A percentile compares a stretch with the other conserved stretches of the same genome.
Evolutionary conservation across 2,329 filamentous ascomycete genomes (phyloP).

Genomic region (Huntiella abstrusa): DNA sequence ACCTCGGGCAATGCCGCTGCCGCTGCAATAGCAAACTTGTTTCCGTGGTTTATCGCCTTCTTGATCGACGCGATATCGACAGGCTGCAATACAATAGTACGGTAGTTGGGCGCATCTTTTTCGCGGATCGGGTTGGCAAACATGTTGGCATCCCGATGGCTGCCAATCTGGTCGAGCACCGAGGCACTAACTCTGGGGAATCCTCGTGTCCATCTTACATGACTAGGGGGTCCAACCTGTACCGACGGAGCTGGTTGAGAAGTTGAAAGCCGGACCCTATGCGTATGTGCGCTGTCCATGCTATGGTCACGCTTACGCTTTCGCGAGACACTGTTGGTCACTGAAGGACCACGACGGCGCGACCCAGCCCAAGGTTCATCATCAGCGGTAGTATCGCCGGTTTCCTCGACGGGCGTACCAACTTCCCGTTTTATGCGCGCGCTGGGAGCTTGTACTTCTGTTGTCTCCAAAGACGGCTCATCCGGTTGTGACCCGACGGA

Average conservation of each 20-base stretch:
- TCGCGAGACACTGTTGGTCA: slow-evolving; percentile 21
- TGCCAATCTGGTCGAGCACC: slow-evolving; percentile 57
- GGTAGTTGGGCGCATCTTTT: slow-evolving; percentile 57
- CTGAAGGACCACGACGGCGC: slow-evolving; percentile 20
- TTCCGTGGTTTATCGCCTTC: slow-evolving; percentile 55
- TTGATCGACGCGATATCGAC: slow-evolving; percentile 65
- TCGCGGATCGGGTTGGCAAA: slow-evolving; percentile 61
- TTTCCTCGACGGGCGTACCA: slow-evolving; percentile 37
- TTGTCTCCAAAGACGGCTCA: slow-evolving; percentile 27
- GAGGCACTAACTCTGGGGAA: slow-evolving; percentile 55
- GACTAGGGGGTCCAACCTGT: slow-evolving; percentile 30
- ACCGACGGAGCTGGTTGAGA: slow-evolving; percentile 21
- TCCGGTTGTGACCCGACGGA: slow-evolving; percentile 29
- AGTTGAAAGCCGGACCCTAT: slow-evolving; percentile 18
- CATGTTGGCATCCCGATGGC: slow-evolving; percentile 61
- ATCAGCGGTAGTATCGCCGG: slow-evolving; percentile 35
- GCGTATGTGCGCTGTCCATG: slow-evolving; percentile 20
- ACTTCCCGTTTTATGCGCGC: slow-evolving; percentile 41
- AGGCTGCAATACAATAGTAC: slow-evolving; percentile 51
- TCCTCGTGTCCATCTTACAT: slow-evolving; percentile 58
- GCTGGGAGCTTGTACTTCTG: slow-evolving; percentile 15
- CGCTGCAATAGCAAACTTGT: slow-evolving; percentile 41
- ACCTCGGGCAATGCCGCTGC: slow-evolving; percentile 40
- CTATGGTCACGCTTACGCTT: slow-evolving; percentile 42
- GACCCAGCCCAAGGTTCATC: slow-evolving; percentile 25